Conservation (phyloP, 176 grass and related monocot genomes). For the Ananas comosus region DNA sequence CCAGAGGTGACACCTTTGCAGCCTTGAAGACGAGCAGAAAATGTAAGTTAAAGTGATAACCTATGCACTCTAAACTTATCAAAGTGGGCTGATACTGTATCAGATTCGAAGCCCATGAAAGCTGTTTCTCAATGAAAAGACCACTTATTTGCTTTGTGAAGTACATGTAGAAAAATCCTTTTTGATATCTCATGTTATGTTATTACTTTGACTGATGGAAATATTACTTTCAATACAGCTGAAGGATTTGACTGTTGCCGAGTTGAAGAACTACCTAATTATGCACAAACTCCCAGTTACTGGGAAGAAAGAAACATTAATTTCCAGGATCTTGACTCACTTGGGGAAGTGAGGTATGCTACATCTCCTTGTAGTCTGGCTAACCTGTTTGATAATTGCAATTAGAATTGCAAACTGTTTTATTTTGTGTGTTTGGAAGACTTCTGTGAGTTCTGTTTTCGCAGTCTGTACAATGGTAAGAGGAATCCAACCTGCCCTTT, state of each 20-base stretch:
- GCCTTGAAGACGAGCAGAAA: too few species aligned
- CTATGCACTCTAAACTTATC: too few species aligned
- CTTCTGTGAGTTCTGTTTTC: neutral
- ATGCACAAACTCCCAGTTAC: slow-evolving; percentile 53
- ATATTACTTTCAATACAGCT: slow-evolving; percentile 42
- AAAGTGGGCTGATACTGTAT: too few species aligned
- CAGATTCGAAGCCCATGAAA: too few species aligned
- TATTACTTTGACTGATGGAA: neutral
- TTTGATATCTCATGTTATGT: neutral
- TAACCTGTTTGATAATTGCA: neutral
- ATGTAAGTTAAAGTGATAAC: too few species aligned
- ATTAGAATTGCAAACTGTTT: neutral
- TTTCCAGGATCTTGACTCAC: slow-evolving; percentile 77
- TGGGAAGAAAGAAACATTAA: slow-evolving; percentile 79
- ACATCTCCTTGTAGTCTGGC: neutral
- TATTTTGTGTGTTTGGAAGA: neutral
- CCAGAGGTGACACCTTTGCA: too few species aligned
- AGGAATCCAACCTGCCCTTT: neutral
- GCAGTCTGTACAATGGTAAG: neutral
- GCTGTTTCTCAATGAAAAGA: too few species aligned
- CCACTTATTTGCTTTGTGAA: neutral
- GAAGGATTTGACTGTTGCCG: slow-evolving; percentile 54
- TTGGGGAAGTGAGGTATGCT: slow-evolving; percentile 48
- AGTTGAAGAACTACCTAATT: slow-evolving; percentile 73
- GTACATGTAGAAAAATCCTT: neutral